Percentiles rank a stretch among this genome's conserved stretches.
These are phyloP conservation scores for Rhazya stricta DNA, from an alignment of 257 asterid genomes.

Conservation along the genomic window DNA sequence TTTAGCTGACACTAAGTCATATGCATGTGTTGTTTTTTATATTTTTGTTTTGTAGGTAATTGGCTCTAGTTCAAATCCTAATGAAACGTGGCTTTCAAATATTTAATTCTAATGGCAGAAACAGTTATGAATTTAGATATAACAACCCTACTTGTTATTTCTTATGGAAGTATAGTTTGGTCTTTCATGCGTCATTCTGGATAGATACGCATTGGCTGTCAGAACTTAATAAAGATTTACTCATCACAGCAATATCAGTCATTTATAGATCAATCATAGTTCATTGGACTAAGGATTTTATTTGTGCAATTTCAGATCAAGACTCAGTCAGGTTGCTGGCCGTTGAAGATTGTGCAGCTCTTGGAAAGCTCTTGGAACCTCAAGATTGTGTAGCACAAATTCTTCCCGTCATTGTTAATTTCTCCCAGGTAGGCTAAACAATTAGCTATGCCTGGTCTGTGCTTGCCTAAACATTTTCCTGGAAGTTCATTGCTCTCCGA, in stretches of 20 bases:
- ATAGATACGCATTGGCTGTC: background rate
- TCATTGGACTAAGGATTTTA: constrained; percentile 5
- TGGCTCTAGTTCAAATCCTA: background rate
- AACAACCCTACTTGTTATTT: background rate
- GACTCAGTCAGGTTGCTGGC: constrained; percentile 45
- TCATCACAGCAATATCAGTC: background rate
- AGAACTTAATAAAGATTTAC: background rate
- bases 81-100: background rate
- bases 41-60: background rate
- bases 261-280: background rate
- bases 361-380: constrained; percentile 38
- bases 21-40: background rate
- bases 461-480: background rate
- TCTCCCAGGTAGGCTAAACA: constrained; percentile 31
- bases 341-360: constrained; percentile 40
- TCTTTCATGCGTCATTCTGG: background rate
- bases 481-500: background rate
- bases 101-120: background rate
- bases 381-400: constrained; percentile 40
- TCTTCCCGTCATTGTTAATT: constrained; percentile 39
- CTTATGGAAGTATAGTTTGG: constrained; percentile 2
- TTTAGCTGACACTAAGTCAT: background rate
- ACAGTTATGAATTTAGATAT: background rate
- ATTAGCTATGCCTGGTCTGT: background rate
- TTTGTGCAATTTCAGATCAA: constrained; percentile 27